Percentiles rank a stretch among this genome's conserved stretches.
phyloP scores from a whole-genome alignment of 1,284 basidiomycete species.

The Austroboletus rostrupii region DNA sequence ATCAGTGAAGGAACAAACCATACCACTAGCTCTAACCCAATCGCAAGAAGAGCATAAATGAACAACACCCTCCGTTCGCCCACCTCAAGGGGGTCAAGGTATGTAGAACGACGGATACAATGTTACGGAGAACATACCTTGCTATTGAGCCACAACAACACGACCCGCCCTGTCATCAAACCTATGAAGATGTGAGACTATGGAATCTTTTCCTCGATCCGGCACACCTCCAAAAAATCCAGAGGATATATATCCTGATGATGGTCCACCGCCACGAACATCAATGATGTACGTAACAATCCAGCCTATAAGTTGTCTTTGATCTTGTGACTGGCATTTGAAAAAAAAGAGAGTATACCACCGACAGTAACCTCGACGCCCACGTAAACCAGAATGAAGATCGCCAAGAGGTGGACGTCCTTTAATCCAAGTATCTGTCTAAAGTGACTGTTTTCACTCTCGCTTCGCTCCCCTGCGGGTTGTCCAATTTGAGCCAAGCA shows the following conservation, averaged over 20 bases:
- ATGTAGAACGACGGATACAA: neutral
- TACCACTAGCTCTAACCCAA: conserved; percentile 51
- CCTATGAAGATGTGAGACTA: conserved; percentile 12
- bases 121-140: conserved; percentile 14
- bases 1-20: conserved; percentile 58
- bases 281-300: conserved; percentile 50
- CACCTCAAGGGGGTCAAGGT: conserved; percentile 14
- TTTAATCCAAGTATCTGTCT: conserved; percentile 45
- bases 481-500: conserved; percentile 34
- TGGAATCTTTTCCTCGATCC: neutral
- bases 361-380: conserved; percentile 58
- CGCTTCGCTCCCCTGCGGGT: conserved; percentile 20
- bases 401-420: conserved; percentile 49
- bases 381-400: conserved; percentile 53
- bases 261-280: conserved; percentile 43
- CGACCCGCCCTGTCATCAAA: conserved; percentile 26
- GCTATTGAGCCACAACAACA: conserved; percentile 28
- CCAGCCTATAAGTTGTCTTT: conserved; percentile 38
- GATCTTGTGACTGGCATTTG: neutral
- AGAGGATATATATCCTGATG: conserved; percentile 48
- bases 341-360: conserved; percentile 27
- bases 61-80: conserved; percentile 30
- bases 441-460: conserved; percentile 38
- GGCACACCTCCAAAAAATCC: conserved; percentile 47
- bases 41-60: conserved; percentile 32